These are phyloP conservation scores for Pythium biforme DNA, from an alignment of 352 stramenopile species.

Conservation along the genomic window DNA sequence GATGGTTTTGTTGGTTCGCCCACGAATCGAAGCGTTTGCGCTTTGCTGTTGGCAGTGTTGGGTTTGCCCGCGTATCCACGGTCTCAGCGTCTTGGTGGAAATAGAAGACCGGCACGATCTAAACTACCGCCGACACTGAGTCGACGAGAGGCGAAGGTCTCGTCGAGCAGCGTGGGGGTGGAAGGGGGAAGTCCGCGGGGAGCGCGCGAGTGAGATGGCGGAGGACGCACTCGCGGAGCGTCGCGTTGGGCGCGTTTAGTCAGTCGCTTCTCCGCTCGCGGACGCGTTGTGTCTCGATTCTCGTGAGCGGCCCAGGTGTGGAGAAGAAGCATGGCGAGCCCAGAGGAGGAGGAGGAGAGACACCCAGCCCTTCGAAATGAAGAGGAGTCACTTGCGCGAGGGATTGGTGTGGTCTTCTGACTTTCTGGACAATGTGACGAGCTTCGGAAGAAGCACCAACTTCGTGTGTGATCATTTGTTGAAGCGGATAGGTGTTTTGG, in stretches of 20 bases:
- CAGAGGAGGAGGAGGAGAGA: slow-evolving; percentile 6
- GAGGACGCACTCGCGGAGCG: not conserved
- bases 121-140: too few relatives aligned
- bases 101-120: too few relatives aligned
- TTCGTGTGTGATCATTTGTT: slow-evolving; percentile 4
- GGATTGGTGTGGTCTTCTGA: slow-evolving; percentile 6
- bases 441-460: slow-evolving; percentile 3
- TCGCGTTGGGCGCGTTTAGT: slow-evolving; percentile 8
- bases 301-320: not conserved
- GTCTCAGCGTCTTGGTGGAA: too few relatives aligned
- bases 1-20: not conserved
- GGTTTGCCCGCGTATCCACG: too few relatives aligned
- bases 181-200: too few relatives aligned
- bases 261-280: slow-evolving; percentile 6
- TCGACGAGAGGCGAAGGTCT: too few relatives aligned
- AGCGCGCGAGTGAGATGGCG: too few relatives aligned
- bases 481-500: slow-evolving; percentile 13
- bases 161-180: too few relatives aligned
- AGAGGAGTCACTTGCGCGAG: slow-evolving; percentile 4
- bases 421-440: slow-evolving; percentile 20
- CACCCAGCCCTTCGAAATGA: slow-evolving; percentile 3
- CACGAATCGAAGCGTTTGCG: too few relatives aligned
- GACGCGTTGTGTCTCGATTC: slow-evolving; percentile 20
- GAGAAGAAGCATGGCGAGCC: slow-evolving; percentile 12
- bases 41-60: not conserved